Percentiles rank a stretch among this genome's conserved stretches.
These are phyloP conservation scores for Agapanthus africanus DNA, from an alignment of 106 monocot species.

Conservation along the genomic window DNA sequence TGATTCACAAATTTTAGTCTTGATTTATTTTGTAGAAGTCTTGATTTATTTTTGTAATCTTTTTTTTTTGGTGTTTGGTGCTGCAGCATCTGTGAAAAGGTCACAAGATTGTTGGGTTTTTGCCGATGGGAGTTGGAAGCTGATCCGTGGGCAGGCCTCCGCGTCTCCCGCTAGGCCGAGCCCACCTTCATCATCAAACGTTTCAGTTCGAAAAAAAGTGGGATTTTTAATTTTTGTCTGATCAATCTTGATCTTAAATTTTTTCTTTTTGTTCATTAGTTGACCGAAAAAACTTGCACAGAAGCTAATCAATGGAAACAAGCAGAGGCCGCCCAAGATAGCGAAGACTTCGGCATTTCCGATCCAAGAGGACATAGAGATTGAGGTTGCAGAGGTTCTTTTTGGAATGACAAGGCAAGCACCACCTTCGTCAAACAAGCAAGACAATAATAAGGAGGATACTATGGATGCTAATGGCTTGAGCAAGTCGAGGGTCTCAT, in stretches of 20 bases:
- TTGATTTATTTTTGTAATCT: too few species aligned
- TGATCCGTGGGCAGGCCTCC: slow-evolving; percentile 51
- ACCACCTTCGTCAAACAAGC: slow-evolving; percentile 13
- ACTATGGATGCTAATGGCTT: slow-evolving; percentile 48
- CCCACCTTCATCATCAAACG: slow-evolving; percentile 53
- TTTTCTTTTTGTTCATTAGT: not conserved
- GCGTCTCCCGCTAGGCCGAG: slow-evolving; percentile 56
- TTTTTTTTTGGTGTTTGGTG: too few species aligned
- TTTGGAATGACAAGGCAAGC: slow-evolving; percentile 76
- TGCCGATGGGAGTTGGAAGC: slow-evolving; percentile 25
- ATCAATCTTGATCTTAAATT: not conserved
- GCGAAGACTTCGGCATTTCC: slow-evolving; percentile 32
- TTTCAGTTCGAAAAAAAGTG: slow-evolving; percentile 62
- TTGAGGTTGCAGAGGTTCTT: slow-evolving; percentile 94
- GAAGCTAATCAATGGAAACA: slow-evolving; percentile 42
- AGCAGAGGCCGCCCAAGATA: slow-evolving; percentile 70
- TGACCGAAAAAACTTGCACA: slow-evolving; percentile 16
- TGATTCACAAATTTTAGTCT: too few species aligned
- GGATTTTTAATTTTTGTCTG: slow-evolving; percentile 22
- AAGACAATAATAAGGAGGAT: slow-evolving; percentile 15
- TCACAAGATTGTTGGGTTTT: slow-evolving; percentile 78
- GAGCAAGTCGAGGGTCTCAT: slow-evolving; percentile 41
- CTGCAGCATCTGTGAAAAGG: slow-evolving; percentile 79
- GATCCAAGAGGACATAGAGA: slow-evolving; percentile 72
- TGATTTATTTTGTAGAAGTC: too few species aligned